phyloP scores from a whole-genome alignment of 2,329 filamentous ascomycete genomes.

The Pseudogymnoascus sp. region DNA sequence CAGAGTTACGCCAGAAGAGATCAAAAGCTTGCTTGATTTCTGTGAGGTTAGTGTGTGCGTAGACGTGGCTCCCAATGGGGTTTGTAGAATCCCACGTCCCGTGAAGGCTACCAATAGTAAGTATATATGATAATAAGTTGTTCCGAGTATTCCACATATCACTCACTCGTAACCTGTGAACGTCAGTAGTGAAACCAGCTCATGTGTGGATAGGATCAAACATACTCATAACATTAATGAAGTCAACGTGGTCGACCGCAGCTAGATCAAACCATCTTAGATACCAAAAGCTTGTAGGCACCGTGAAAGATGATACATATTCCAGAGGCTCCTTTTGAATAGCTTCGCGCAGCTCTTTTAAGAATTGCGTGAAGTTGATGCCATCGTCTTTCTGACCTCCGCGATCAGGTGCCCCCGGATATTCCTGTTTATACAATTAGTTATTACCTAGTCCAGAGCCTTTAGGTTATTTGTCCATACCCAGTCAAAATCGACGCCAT shows the following conservation, averaged over 20 bases:
- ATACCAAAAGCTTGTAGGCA: slow-evolving; percentile 1
- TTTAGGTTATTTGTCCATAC: too few relatives aligned
- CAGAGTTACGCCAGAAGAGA: slow-evolving; percentile 14
- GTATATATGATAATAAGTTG: background rate
- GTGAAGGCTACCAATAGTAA: slow-evolving; percentile 9
- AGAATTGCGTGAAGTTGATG: background rate
- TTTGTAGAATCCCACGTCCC: slow-evolving; percentile 13
- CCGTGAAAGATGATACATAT: background rate
- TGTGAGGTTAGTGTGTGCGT: slow-evolving; percentile 15
- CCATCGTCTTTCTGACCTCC: background rate
- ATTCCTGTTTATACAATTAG: background rate
- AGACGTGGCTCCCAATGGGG: slow-evolving; percentile 4
- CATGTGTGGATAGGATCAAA: background rate
- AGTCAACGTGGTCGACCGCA: slow-evolving; percentile 3
- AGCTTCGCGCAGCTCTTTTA: background rate
- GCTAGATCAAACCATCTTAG: slow-evolving; percentile 7
- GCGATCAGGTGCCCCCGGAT: slow-evolving; percentile 8
- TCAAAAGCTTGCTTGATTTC: slow-evolving; percentile 15
- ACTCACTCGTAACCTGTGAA: background rate
- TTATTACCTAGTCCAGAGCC: background rate
- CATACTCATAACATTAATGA: slow-evolving; percentile 4
- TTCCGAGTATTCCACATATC: background rate
- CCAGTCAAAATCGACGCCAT: slow-evolving; percentile 40
- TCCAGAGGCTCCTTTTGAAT: background rate
- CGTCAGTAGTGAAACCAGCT: background rate